Evolutionary conservation across 2,329 filamentous ascomycete species (phyloP).

Genomic region (Aureobasidium sp.): DNA sequence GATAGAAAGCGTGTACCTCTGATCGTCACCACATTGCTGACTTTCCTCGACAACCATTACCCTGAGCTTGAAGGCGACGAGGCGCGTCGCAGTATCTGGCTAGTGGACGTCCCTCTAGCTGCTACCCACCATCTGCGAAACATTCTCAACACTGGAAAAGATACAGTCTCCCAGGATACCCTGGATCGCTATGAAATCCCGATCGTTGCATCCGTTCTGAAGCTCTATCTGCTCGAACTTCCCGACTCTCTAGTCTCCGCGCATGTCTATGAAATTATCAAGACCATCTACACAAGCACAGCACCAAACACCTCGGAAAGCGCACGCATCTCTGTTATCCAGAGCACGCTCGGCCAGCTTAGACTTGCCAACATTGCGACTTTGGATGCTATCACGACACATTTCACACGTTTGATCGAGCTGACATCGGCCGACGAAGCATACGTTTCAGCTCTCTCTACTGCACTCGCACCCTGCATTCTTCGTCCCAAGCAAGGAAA

Average conservation of each 20-base stretch:
- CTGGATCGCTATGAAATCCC: conserved; percentile 88
- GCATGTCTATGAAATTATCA: conserved; percentile 97
- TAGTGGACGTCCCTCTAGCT: conserved; percentile 78
- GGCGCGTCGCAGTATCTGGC: conserved; percentile 84
- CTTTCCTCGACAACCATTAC: conserved; percentile 93
- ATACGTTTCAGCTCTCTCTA: conserved; percentile 68
- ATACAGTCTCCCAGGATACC: conserved; percentile 58
- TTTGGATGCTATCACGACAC: conserved; percentile 95
- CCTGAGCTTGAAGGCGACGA: conserved; percentile 96
- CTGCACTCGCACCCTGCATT: conserved; percentile 71
- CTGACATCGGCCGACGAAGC: conserved; percentile 90
- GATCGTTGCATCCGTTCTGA: conserved; percentile 84
- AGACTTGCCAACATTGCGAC: conserved; percentile 96
- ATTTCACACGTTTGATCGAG: conserved; percentile 94
- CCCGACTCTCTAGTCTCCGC: conserved; percentile 98
- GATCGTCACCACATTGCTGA: conserved; percentile 85
- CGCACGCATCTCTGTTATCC: conserved; percentile 78
- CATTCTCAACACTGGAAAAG: conserved; percentile 79
- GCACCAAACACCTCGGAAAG: conserved; percentile 67
- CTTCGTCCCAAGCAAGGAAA: conserved; percentile 81
- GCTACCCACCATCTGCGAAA: conserved; percentile 78
- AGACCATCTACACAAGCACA: conserved; percentile 87
- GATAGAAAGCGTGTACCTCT: conserved; percentile 93
- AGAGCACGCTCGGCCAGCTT: conserved; percentile 90
- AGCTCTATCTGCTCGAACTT: conserved; percentile 89